These are phyloP conservation scores for Ceratocystis harringtonii DNA, from an alignment of 2,329 filamentous ascomycete species.

Conservation along the genomic window DNA sequence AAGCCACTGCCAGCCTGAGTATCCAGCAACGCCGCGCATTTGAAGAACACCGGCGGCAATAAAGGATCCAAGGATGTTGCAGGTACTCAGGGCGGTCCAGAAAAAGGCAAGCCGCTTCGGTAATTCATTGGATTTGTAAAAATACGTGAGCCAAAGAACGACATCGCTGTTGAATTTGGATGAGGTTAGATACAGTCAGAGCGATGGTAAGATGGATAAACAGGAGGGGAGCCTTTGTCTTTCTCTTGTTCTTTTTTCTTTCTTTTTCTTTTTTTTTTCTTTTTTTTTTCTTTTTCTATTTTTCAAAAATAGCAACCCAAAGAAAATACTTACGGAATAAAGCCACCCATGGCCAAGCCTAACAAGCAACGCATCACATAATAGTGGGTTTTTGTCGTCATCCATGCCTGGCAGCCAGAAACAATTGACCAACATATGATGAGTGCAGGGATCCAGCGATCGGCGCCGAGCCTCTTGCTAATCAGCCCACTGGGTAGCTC, in stretches of 20 bases:
- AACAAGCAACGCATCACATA: slow-evolving; percentile 30
- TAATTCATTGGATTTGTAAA: slow-evolving; percentile 24
- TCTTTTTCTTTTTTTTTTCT: too few species aligned
- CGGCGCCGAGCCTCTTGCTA: slow-evolving; percentile 36
- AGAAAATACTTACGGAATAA: slow-evolving; percentile 29
- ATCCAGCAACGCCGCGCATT: slow-evolving; percentile 26
- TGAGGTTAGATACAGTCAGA: neutral
- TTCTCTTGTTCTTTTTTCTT: too few species aligned
- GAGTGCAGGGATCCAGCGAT: slow-evolving; percentile 31
- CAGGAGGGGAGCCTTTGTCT: too few species aligned
- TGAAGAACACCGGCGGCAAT: slow-evolving; percentile 29
- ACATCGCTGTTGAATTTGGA: slow-evolving; percentile 19
- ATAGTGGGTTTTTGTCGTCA: slow-evolving; percentile 26
- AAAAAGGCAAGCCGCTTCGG: slow-evolving; percentile 23
- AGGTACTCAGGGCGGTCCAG: slow-evolving; percentile 22
- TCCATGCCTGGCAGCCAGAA: slow-evolving; percentile 27
- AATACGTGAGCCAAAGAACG: slow-evolving; percentile 24
- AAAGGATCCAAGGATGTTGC: slow-evolving; percentile 29
- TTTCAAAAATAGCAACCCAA: neutral
- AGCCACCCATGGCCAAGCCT: slow-evolving; percentile 35
- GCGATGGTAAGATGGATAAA: neutral
- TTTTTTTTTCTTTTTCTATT: too few species aligned
- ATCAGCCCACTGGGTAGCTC: slow-evolving; percentile 36
- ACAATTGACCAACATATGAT: slow-evolving; percentile 30
- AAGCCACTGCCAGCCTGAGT: slow-evolving; percentile 29